These are phyloP conservation scores for Termitomyces sp. DNA, from an alignment of 768 basidiomycete species.

Conservation along the genomic window DNA sequence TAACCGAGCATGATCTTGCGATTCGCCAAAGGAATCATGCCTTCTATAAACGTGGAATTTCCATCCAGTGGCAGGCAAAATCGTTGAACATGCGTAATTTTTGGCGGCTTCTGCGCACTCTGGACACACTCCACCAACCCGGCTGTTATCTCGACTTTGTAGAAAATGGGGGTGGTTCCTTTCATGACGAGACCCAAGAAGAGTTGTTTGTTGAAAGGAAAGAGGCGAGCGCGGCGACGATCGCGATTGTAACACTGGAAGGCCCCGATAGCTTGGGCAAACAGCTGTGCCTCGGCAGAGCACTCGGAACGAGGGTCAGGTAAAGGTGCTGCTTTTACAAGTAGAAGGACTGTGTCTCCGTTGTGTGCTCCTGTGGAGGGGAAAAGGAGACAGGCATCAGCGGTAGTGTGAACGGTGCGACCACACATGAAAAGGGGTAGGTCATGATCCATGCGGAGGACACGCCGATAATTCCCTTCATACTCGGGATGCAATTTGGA, in stretches of 20 bases:
- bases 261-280: constrained; percentile 16
- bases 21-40: constrained; percentile 12
- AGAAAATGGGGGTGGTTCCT: constrained; percentile 14
- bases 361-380: neutral
- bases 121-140: constrained; percentile 16
- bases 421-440: constrained; percentile 19
- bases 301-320: neutral
- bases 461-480: constrained; percentile 4
- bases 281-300: constrained; percentile 12
- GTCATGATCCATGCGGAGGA: constrained; percentile 12
- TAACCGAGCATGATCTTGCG: constrained; percentile 10
- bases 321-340: constrained; percentile 10
- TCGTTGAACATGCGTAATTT: constrained; percentile 8
- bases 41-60: neutral
- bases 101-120: constrained; percentile 12
- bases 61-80: constrained; percentile 3
- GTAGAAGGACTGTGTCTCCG: constrained; percentile 11
- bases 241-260: constrained; percentile 15
- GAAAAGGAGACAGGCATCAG: constrained; percentile 14
- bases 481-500: constrained; percentile 4
- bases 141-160: constrained; percentile 13
- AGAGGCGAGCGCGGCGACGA: constrained; percentile 13
- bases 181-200: constrained; percentile 13
- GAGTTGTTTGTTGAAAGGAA: constrained; percentile 8
- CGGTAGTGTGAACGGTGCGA: constrained; percentile 12